Evolutionary conservation across 306 rosid genomes (phyloP), one percentile per base, ranked within the genome.

Genomic region (Cicer bijugum): DNA sequence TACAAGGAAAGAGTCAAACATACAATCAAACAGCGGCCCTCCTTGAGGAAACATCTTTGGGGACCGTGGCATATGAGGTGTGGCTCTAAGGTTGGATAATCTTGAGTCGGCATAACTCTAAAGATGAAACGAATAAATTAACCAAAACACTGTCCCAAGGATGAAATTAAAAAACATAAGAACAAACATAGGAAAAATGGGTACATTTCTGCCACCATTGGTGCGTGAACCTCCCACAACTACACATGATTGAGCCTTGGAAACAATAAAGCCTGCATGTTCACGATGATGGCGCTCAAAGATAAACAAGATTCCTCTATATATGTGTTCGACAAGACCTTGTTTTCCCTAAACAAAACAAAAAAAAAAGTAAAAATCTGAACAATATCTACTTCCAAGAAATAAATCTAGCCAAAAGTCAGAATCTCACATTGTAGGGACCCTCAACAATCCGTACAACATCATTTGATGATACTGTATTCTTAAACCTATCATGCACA

Each of bases 241-340:
- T 75, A 82, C 74, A 84, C 97, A 92, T 39, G 92, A 87, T n/a
- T 90, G 92, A 45, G 99, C 88, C 84, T 90, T 95, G 51, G 84
- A 91, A 84, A 97, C 92, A 56, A 95, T 90, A 85, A 90, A 95
- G 70, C 97, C 99, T 0, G 97, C 96, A 82, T 95, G 99, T 84
- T 95, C 99, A 81, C 90, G 91, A 85, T 95, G 97, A 85, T 95
- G 97, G 52, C 97, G 97, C 81, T 92, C 99, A 72, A 69, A 86
- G 66, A 95, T 80, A 78, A 95, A 95, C 75, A 95, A 68, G 51
- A 92, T 81, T 74, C 99, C 97, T 75, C 91, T 89, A 80, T 88
- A 87, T 79, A 95, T 90, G 85, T 95, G 99, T 71, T 95, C 97
- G 77, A 95, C 99, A 2, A 97, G 96, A 72, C 99, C 99, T 90